Percentiles rank a stretch among this genome's conserved stretches.
These are phyloP conservation scores for Termitomyces sp. DNA, from an alignment of 768 basidiomycete species.

Conservation along the genomic window DNA sequence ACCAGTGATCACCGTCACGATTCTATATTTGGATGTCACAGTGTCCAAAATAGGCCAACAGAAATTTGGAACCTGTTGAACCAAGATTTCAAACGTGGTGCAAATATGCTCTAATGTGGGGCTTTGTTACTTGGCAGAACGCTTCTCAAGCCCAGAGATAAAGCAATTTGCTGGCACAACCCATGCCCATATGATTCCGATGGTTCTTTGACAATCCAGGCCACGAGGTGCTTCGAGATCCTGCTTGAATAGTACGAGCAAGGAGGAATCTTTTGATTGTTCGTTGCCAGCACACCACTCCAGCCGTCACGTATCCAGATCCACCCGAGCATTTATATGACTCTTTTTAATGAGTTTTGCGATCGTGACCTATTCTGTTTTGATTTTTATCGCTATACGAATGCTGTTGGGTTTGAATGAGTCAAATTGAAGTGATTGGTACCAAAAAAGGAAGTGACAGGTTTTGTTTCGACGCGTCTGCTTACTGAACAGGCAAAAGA, in stretches of 20 bases:
- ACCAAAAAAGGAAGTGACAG: conserved; percentile 14
- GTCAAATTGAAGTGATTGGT: too few relatives aligned
- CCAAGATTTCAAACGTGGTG: too few relatives aligned
- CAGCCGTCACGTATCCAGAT: background rate
- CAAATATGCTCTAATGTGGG: background rate
- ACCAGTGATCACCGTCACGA: too few relatives aligned
- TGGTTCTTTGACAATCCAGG: background rate
- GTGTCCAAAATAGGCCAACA: too few relatives aligned
- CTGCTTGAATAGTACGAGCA: background rate
- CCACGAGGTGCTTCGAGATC: background rate
- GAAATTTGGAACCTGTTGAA: too few relatives aligned
- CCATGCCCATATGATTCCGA: background rate
- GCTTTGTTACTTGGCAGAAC: background rate
- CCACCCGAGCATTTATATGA: background rate
- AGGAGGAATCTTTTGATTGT: background rate
- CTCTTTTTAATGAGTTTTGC: background rate
- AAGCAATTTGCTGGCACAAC: too few relatives aligned
- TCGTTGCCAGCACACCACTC: background rate
- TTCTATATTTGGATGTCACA: too few relatives aligned
- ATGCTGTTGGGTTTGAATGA: background rate
- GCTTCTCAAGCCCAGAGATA: background rate
- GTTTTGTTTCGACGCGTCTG: conserved; percentile 14
- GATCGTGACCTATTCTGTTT: background rate
- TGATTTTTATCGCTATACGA: background rate
- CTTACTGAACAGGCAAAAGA: background rate